These are phyloP conservation scores for Fusarium circinatum DNA, from an alignment of 2,329 filamentous ascomycete species.

Conservation along the genomic window DNA sequence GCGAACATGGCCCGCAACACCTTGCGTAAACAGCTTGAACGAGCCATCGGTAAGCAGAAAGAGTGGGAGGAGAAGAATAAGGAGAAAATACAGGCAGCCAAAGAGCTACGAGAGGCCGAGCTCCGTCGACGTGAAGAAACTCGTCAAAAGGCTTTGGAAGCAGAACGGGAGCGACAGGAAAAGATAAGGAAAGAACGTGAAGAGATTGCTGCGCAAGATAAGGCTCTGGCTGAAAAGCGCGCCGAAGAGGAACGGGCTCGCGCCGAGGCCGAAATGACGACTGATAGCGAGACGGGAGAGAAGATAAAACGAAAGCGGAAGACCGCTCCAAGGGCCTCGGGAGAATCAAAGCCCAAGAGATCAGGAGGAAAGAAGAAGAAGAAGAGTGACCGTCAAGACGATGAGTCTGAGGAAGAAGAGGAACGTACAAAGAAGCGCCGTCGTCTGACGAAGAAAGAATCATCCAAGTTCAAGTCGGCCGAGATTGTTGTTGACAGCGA, in stretches of 20 bases:
- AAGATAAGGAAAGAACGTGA: slow-evolving; percentile 89
- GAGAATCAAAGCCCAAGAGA: slow-evolving; percentile 59
- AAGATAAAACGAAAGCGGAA: slow-evolving; percentile 82
- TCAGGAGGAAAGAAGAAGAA: slow-evolving; percentile 59
- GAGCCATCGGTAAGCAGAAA: slow-evolving; percentile 83
- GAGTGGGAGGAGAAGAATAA: slow-evolving; percentile 96
- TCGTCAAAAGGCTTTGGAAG: slow-evolving; percentile 72
- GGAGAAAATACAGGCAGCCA: slow-evolving; percentile 83
- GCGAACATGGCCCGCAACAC: slow-evolving; percentile 98
- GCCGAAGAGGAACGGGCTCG: slow-evolving; percentile 49
- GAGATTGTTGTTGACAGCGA: slow-evolving; percentile 86
- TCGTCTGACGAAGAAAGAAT: slow-evolving; percentile 61
- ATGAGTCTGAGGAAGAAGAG: slow-evolving; percentile 57
- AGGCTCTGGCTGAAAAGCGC: slow-evolving; percentile 75
- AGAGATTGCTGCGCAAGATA: slow-evolving; percentile 80
- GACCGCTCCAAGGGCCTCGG: slow-evolving; percentile 51
- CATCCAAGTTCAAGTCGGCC: slow-evolving; percentile 82
- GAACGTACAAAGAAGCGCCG: slow-evolving; percentile 70
- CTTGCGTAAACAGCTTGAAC: slow-evolving; percentile 89
- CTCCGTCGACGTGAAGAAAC: slow-evolving; percentile 81
- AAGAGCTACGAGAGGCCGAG: slow-evolving; percentile 83
- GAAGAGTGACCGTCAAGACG: slow-evolving; percentile 53
- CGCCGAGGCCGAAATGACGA: slow-evolving; percentile 79
- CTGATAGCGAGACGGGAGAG: slow-evolving; percentile 84
- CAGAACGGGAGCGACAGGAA: slow-evolving; percentile 77